Conservation (phyloP, 139 green algal species). For the Spirogloea muscicola region DNA sequence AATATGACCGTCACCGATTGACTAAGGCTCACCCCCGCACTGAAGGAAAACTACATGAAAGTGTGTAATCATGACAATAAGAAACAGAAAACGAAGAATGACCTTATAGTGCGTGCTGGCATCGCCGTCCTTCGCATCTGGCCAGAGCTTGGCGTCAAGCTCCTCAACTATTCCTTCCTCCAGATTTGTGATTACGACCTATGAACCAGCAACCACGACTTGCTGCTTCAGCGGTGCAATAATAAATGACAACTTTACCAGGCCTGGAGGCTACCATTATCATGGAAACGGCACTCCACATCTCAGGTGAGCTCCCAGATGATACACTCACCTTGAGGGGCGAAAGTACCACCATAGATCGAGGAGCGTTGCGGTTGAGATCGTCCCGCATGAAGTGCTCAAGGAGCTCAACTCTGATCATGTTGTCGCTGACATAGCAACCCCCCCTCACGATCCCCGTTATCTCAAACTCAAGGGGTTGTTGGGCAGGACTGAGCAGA, state of each 20-base stretch:
- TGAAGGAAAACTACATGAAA: too few species aligned
- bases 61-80: too few species aligned
- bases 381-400: constrained; percentile 81
- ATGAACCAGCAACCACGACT: constrained; percentile 19
- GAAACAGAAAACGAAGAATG: too few species aligned
- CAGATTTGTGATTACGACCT: constrained; percentile 75
- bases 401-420: constrained; percentile 80
- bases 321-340: constrained; percentile 80
- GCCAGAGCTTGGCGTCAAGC: constrained; percentile 9
- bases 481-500: too few species aligned
- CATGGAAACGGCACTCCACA: too few species aligned
- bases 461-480: too few species aligned
- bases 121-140: constrained; percentile 17
- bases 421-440: constrained; percentile 60
- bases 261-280: too few species aligned
- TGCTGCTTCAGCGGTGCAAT: too few species aligned
- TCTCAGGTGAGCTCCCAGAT: too few species aligned
- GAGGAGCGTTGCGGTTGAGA: constrained; percentile 66
- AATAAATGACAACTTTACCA: too few species aligned
- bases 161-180: constrained; percentile 30
- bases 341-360: constrained; percentile 81
- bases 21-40: too few species aligned
- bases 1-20: too few species aligned
- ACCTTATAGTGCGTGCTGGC: constrained; percentile 19
- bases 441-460: not conserved